Base-by-base conservation (phyloP, 352 stramenopile genomes). In the Phytophthora cactorum region DNA sequence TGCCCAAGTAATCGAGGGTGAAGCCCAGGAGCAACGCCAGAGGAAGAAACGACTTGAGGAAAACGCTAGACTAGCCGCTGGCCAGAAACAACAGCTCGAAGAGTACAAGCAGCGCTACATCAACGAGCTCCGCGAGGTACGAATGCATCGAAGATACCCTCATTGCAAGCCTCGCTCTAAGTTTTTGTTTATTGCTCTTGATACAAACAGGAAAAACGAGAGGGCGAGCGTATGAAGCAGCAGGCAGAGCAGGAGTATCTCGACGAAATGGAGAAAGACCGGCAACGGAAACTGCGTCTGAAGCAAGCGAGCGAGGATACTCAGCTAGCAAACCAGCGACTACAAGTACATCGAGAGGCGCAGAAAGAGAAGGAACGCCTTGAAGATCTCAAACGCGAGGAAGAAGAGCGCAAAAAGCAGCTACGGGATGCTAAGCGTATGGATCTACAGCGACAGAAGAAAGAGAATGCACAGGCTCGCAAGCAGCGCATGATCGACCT, bases 401-500 rank as follows among this genome's bases (percentile, higher is more conserved):
- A 90, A 17, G 82, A 90, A 14, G 87, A 86, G 12, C 63, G 74
- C 11, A 93, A 96, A 53, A 93, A 93, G 32, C 75, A 84, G 43
- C 53, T 80, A 41, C 81, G 84, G 4, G 79, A 88, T 38, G 73
- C 78, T 9, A 91, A 90, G 58, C 82, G 87, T 8, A 73, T 92
- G 22, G 72, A 81, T 51, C 57, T 94, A 27, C 77, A 89, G 36
- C 67, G 68, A 3, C 72, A 88, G 36, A 93, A 93, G 52, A 78
- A 82, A 38, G 81, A 82, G 15, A 74, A 78, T 32, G 63, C 79
- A 0, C 81, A 90, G 36, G 74, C 84, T 34, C 72, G 84, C 47
- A 93, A 93, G 54, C 84, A 93, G 63, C 84, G 83, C 17, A 94
- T 96, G 88, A 93, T 96, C 46, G 84, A 96, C 50, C 70, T 92